Percentiles rank a stretch among this genome's conserved stretches.
phyloP scores from a whole-genome alignment of 495 filamentous ascomycete genomes.

The Margaritispora aquatica region DNA sequence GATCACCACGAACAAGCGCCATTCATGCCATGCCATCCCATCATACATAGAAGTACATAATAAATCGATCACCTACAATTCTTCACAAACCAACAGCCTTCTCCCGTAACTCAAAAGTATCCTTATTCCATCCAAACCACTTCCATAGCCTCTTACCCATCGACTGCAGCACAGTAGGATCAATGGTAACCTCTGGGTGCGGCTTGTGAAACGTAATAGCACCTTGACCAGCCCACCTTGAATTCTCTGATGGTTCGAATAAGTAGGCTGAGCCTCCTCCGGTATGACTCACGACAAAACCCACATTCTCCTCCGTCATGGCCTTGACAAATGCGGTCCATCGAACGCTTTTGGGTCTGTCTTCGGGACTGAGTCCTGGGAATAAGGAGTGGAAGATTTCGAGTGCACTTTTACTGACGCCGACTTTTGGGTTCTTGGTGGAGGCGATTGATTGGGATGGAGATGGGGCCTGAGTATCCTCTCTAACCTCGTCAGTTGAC shows the following conservation, averaged over 20 bases:
- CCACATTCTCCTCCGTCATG: not conserved
- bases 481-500: not conserved
- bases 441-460: not conserved
- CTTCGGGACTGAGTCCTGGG: not conserved
- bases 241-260: slow-evolving; percentile 1
- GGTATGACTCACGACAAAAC: not conserved
- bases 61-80: no score
- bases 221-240: not conserved
- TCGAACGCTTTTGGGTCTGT: not conserved
- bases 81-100: no score
- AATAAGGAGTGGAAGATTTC: not conserved
- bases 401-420: not conserved
- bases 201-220: slow-evolving; percentile 4
- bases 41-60: no score
- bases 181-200: not conserved
- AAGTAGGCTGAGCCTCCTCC: not conserved
- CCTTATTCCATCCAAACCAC: not conserved
- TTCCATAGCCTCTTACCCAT: slow-evolving; percentile 4
- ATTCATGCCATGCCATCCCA: no score
- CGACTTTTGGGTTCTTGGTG: not conserved
- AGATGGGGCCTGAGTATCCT: no score
- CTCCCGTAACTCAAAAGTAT: no score
- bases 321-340: not conserved
- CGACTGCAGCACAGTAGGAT: not conserved
- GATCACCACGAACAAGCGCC: no score